Conservation (phyloP, 140 eudicot genomes). For the Ambrosia hybrid region DNA sequence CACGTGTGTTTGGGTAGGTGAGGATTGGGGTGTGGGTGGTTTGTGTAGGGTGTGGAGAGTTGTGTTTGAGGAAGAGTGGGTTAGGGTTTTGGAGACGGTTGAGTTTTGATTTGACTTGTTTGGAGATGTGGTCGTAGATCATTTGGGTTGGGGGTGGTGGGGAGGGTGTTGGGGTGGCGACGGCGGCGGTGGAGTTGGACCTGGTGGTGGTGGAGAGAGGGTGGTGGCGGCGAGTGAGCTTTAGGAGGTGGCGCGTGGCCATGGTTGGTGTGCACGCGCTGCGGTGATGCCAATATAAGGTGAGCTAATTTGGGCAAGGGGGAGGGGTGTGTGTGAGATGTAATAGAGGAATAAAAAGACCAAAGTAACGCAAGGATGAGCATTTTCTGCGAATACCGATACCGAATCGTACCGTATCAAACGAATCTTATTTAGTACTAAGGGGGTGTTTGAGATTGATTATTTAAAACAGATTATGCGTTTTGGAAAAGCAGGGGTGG, state of each 20-base stretch:
- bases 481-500: too few species aligned
- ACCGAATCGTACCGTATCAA: too few species aligned
- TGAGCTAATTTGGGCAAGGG: conserved; percentile 9
- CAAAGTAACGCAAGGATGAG: not conserved
- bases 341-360: not conserved
- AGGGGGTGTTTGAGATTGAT: too few species aligned
- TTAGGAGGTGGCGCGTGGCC: conserved; percentile 59
- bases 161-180: conserved; percentile 35
- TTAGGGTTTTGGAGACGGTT: conserved; percentile 63
- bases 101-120: conserved; percentile 62
- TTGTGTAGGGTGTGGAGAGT: conserved; percentile 63
- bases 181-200: conserved; percentile 33
- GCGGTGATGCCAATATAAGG: conserved; percentile 17
- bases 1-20: conserved; percentile 63
- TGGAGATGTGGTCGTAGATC: conserved; percentile 85
- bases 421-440: too few species aligned
- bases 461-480: too few species aligned
- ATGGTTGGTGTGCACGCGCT: conserved; percentile 28
- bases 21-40: conserved; percentile 66
- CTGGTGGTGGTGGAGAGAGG: conserved; percentile 25
- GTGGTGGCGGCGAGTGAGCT: conserved; percentile 43
- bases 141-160: conserved; percentile 77
- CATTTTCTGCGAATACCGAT: too few species aligned
- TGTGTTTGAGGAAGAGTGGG: conserved; percentile 59
- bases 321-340: not conserved